Conservation (phyloP, 176 grass and related monocot genomes). For the Carex cristatella region DNA sequence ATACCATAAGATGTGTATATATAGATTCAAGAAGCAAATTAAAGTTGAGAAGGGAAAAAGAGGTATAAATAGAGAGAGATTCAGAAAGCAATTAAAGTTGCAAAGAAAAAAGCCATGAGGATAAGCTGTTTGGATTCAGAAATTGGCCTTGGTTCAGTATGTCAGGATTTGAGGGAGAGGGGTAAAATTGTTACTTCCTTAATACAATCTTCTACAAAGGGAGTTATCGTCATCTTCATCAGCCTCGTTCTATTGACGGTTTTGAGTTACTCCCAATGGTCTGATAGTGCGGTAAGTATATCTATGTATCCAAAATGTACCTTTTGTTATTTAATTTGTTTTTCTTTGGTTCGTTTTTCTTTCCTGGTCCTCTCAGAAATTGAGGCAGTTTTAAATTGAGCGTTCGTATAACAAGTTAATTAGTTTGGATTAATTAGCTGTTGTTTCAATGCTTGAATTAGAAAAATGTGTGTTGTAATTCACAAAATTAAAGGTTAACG, state of each 20-base stretch:
- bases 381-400: neutral
- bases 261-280: slow-evolving; percentile 11
- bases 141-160: neutral
- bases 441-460: neutral
- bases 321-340: neutral
- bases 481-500: neutral
- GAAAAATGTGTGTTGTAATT: neutral
- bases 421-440: neutral
- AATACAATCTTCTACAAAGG: slow-evolving; percentile 18
- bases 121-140: slow-evolving; percentile 8
- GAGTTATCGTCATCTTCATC: slow-evolving; percentile 18
- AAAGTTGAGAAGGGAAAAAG: neutral
- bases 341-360: neutral
- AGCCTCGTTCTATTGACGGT: slow-evolving; percentile 6
- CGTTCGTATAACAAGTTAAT: neutral
- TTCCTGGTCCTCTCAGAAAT: neutral
- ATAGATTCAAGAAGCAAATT: neutral
- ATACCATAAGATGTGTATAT: neutral
- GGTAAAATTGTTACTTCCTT: neutral
- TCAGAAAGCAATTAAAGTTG: neutral
- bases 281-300: slow-evolving; percentile 13
- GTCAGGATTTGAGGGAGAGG: neutral
- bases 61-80: neutral
- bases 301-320: neutral
- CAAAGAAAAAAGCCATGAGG: neutral